phyloP scores from a whole-genome alignment of 2,329 filamentous ascomycete genomes.

The Ophiostoma quercus region DNA sequence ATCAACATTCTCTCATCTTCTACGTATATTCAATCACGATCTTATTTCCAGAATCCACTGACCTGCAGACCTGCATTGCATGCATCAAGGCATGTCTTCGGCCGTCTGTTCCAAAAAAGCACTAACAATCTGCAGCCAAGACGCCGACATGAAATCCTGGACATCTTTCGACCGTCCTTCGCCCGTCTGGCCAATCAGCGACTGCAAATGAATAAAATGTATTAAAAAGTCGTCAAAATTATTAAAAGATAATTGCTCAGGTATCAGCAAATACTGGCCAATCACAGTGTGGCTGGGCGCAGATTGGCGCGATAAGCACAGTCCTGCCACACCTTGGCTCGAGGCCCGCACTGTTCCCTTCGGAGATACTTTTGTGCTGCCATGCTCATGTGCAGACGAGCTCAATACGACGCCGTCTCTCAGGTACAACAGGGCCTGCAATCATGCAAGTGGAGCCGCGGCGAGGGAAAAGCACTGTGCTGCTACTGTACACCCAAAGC shows the following conservation, averaged over 20 bases:
- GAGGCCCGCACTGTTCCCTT: background rate
- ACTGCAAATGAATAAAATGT: background rate
- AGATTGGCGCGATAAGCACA: conserved; percentile 22
- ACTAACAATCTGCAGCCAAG: conserved; percentile 9
- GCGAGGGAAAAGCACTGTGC: background rate
- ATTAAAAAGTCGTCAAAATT: background rate
- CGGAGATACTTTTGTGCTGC: background rate
- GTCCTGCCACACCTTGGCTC: background rate
- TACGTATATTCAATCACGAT: conserved; percentile 8
- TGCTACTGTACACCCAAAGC: background rate
- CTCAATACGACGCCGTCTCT: background rate
- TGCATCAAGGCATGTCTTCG: conserved; percentile 8
- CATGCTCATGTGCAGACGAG: background rate
- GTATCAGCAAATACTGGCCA: background rate
- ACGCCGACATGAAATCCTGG: conserved; percentile 1
- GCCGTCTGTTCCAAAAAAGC: background rate
- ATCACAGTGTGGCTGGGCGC: background rate
- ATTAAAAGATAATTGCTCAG: background rate
- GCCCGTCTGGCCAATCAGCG: background rate
- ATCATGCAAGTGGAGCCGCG: background rate
- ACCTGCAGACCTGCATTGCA: conserved; percentile 9
- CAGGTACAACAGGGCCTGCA: background rate
- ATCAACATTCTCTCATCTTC: background rate
- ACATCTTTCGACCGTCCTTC: background rate
- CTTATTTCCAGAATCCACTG: background rate